Conservation (phyloP, 2,329 filamentous ascomycete species). For the Phyllosticta citrichinensis region DNA sequence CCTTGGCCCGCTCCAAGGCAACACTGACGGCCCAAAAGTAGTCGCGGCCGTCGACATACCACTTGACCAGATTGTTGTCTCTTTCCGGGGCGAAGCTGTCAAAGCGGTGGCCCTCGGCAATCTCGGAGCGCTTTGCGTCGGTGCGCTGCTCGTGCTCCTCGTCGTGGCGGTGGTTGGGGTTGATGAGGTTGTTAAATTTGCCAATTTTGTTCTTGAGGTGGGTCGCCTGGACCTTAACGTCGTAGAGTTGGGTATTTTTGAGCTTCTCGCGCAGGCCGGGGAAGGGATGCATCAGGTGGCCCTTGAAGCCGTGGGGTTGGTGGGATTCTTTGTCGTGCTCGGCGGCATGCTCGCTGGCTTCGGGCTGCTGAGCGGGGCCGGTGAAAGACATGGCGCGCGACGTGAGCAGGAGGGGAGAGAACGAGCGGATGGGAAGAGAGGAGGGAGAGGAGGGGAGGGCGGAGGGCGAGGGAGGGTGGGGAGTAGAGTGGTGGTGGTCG, state of each 20-base stretch:
- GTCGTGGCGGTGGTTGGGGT: constrained; percentile 83
- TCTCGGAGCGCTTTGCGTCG: constrained; percentile 66
- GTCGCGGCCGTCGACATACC: constrained; percentile 92
- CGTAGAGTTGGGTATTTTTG: constrained; percentile 37
- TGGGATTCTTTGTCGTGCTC: constrained; percentile 9
- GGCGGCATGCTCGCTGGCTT: neutral
- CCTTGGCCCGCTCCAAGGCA: constrained; percentile 79
- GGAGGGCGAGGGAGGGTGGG: neutral
- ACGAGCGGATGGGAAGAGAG: neutral
- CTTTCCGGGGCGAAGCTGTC: constrained; percentile 83
- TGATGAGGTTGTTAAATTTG: constrained; percentile 61
- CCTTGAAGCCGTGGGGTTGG: constrained; percentile 8
- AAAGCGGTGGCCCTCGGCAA: constrained; percentile 69
- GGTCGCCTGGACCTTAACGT: constrained; percentile 42
- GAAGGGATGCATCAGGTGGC: constrained; percentile 27
- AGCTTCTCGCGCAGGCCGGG: constrained; percentile 34
- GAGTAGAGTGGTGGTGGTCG: neutral
- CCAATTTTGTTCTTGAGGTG: constrained; percentile 54
- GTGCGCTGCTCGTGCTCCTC: constrained; percentile 81
- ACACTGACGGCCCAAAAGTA: constrained; percentile 91
- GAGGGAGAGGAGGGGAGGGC: neutral
- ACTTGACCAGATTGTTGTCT: constrained; percentile 80
- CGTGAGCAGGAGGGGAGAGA: neutral
- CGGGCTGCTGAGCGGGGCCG: neutral
- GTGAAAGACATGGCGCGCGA: constrained; percentile 6